These are phyloP conservation scores for Thalassiosira profunda DNA, from an alignment of 108 stramenopile genomes.

Conservation along the genomic window DNA sequence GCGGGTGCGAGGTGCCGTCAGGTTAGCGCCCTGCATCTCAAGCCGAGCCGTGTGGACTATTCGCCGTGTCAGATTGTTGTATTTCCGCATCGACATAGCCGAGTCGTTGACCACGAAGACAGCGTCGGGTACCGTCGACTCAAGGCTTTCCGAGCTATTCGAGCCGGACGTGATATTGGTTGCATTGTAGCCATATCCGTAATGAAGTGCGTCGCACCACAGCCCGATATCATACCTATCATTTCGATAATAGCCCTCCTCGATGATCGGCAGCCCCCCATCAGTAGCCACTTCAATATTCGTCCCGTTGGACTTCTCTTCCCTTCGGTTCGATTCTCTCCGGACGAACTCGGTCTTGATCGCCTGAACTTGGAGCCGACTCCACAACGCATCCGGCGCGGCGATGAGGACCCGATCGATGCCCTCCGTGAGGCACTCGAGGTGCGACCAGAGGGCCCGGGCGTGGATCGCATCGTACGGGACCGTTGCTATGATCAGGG, in stretches of 20 bases:
- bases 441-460: constrained; percentile 32
- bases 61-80: background rate
- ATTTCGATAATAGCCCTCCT: constrained; percentile 7
- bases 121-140: background rate
- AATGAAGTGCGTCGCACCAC: constrained; percentile 44
- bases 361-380: background rate
- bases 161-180: too few species aligned
- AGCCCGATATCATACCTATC: constrained; percentile 48
- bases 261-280: constrained; percentile 4
- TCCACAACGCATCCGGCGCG: constrained; percentile 15
- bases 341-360: constrained; percentile 1
- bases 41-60: background rate
- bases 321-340: background rate
- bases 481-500: constrained; percentile 22
- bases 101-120: constrained; percentile 12
- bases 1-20: background rate
- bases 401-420: constrained; percentile 22
- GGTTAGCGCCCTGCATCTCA: background rate
- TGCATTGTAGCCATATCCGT: background rate
- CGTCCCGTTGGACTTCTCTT: too few species aligned
- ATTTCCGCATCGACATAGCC: background rate
- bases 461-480: constrained; percentile 11
- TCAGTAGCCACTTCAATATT: too few species aligned
- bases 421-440: constrained; percentile 33
- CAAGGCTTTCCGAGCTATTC: too few species aligned